Evolutionary conservation across 2,329 filamentous ascomycete species (phyloP).

Genomic region (Cadophora luteo-olivacea): DNA sequence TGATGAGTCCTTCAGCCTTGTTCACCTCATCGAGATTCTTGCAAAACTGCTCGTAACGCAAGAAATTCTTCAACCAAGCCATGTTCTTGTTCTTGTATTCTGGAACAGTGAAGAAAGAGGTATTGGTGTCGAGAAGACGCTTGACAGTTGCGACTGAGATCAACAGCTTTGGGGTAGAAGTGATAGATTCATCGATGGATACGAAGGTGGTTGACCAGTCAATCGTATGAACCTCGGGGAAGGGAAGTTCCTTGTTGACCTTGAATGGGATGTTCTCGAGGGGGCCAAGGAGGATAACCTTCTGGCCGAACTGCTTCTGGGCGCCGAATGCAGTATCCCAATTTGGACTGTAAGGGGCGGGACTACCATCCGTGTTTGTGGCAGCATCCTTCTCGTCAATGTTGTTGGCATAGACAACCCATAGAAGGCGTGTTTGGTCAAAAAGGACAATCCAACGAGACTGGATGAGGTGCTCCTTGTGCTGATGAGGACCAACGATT

Average conservation of each 20-base stretch:
- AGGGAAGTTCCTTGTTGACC: neutral
- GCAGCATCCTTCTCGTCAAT: slow-evolving; percentile 19
- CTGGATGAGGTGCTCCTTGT: slow-evolving; percentile 10
- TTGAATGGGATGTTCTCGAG: slow-evolving; percentile 18
- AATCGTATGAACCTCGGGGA: neutral
- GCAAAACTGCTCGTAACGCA: slow-evolving; percentile 10
- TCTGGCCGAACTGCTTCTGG: neutral
- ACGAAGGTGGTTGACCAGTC: slow-evolving; percentile 9
- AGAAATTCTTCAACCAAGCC: slow-evolving; percentile 5
- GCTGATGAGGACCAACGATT: slow-evolving; percentile 14
- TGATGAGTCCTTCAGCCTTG: neutral
- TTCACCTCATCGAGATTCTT: neutral
- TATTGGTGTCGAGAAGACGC: slow-evolving; percentile 10
- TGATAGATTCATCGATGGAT: neutral
- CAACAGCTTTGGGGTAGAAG: slow-evolving; percentile 1
- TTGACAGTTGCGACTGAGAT: neutral
- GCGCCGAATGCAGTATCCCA: slow-evolving; percentile 21
- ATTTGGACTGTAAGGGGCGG: neutral
- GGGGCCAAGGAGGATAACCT: slow-evolving; percentile 18
- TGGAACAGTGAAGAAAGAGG: neutral
- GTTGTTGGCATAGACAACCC: slow-evolving; percentile 20
- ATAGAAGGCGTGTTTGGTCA: slow-evolving; percentile 19
- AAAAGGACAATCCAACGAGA: slow-evolving; percentile 23
- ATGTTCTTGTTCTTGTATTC: slow-evolving; percentile 1
- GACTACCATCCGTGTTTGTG: neutral